Percentiles rank a stretch among this genome's conserved stretches.
phyloP scores from a whole-genome alignment of 108 stramenopile species.

The Conticribra weissflogii region DNA sequence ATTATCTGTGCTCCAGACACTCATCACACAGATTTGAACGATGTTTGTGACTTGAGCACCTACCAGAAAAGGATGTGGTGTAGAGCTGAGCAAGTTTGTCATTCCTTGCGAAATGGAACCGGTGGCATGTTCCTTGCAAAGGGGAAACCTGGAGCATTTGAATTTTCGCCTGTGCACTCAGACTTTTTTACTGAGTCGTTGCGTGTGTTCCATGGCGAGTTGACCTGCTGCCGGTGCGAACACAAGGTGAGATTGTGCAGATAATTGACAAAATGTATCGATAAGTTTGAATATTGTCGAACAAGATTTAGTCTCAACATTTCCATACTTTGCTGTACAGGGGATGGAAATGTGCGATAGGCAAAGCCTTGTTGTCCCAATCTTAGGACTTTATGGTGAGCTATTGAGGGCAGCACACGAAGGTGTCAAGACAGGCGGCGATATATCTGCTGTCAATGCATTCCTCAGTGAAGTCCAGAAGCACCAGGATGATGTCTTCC shows the following conservation, averaged over 20 bases:
- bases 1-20: slow-evolving; percentile 40
- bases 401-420: slow-evolving; percentile 30
- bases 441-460: slow-evolving; percentile 28
- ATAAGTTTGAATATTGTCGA: no score
- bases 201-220: slow-evolving; percentile 41
- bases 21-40: slow-evolving; percentile 26
- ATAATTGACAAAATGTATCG: no score
- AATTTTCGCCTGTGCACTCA: slow-evolving; percentile 1
- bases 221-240: slow-evolving; percentile 46
- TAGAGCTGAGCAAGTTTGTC: slow-evolving; percentile 47
- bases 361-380: slow-evolving; percentile 41
- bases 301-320: no score
- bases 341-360: slow-evolving; percentile 45
- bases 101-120: slow-evolving; percentile 38
- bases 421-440: slow-evolving; percentile 31
- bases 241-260: no score
- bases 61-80: slow-evolving; percentile 50
- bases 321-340: no score
- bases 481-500: slow-evolving; percentile 42
- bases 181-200: slow-evolving; percentile 33
- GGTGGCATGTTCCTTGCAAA: slow-evolving; percentile 40
- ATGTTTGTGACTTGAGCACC: slow-evolving; percentile 23
- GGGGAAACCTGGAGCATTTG: not conserved
- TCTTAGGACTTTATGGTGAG: slow-evolving; percentile 48
- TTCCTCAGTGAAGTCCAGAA: slow-evolving; percentile 39